Evolutionary conservation across 352 stramenopile genomes (phyloP).

Genomic region (Thalassiosira pacifica): DNA sequence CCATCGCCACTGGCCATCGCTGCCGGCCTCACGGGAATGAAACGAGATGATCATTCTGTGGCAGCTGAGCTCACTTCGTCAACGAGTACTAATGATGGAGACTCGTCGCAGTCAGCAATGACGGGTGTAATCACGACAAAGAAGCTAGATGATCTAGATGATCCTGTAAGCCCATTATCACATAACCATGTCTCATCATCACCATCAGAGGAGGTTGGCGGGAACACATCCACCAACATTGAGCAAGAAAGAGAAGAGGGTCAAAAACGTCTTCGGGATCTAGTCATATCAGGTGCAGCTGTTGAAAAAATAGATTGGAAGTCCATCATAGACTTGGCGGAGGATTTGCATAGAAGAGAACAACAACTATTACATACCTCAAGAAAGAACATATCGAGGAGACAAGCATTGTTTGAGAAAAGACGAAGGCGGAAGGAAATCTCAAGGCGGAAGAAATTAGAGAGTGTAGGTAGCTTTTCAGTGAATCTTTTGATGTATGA

Average conservation of each 20-base stretch:
- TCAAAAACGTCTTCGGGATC: conserved; percentile 41
- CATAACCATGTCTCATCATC: neutral
- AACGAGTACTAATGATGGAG: too few species aligned
- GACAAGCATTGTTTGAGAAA: conserved; percentile 52
- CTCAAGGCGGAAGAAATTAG: conserved; percentile 41
- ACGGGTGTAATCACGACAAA: too few species aligned
- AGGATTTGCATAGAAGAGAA: conserved; percentile 60
- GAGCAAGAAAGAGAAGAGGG: conserved; percentile 58
- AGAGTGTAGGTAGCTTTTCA: conserved; percentile 61
- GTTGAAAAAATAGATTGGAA: conserved; percentile 56
- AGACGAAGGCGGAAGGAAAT: conserved; percentile 44
- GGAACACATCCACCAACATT: conserved; percentile 27
- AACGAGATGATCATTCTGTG: neutral
- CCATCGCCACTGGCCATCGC: conserved; percentile 9
- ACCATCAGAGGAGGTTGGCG: neutral
- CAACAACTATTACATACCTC: conserved; percentile 33
- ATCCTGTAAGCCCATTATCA: neutral
- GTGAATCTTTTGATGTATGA: conserved; percentile 60
- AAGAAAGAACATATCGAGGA: conserved; percentile 32
- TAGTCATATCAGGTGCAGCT: conserved; percentile 36
- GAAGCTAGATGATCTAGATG: too few species aligned
- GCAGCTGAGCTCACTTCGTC: too few species aligned
- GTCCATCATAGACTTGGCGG: conserved; percentile 55
- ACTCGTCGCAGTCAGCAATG: too few species aligned
- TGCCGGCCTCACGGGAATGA: neutral